phyloP scores from a whole-genome alignment of 495 filamentous ascomycete species.

The Aspergillus bridgeri region DNA sequence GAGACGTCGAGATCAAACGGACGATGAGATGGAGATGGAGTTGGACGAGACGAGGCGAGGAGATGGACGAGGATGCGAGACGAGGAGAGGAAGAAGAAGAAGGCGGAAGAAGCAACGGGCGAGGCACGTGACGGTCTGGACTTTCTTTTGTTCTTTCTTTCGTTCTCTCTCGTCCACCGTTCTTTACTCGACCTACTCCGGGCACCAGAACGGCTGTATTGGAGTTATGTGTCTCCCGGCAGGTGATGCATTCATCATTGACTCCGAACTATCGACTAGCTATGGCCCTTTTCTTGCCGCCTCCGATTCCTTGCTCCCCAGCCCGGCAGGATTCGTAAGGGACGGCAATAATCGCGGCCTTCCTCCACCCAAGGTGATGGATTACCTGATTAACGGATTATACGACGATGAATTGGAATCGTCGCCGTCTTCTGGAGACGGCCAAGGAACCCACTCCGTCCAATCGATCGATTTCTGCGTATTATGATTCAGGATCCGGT shows the following conservation, averaged over 20 bases:
- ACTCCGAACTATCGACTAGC: no score
- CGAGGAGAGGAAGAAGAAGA: background rate
- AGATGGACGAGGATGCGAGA: background rate
- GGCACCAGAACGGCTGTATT: no score
- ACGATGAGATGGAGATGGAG: background rate
- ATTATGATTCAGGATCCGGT: no score
- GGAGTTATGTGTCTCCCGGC: no score
- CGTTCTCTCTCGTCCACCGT: background rate
- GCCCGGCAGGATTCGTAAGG: slow-evolving; percentile 2
- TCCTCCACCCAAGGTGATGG: background rate
- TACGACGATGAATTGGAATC: no score
- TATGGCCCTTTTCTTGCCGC: no score
- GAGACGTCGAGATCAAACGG: background rate
- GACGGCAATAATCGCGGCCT: background rate
- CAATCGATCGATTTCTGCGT: no score
- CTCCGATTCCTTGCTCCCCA: slow-evolving; percentile 10
- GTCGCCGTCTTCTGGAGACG: no score
- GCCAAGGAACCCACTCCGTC: no score
- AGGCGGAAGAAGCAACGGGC: background rate
- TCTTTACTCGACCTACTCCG: no score
- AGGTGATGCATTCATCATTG: background rate
- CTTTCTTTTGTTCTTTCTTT: slow-evolving; percentile 6
- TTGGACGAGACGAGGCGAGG: background rate
- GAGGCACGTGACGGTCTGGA: slow-evolving; percentile 24
- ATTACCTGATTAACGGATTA: no score